phyloP scores from a whole-genome alignment of 345 rosid genomes.

The Citrus inodora region DNA sequence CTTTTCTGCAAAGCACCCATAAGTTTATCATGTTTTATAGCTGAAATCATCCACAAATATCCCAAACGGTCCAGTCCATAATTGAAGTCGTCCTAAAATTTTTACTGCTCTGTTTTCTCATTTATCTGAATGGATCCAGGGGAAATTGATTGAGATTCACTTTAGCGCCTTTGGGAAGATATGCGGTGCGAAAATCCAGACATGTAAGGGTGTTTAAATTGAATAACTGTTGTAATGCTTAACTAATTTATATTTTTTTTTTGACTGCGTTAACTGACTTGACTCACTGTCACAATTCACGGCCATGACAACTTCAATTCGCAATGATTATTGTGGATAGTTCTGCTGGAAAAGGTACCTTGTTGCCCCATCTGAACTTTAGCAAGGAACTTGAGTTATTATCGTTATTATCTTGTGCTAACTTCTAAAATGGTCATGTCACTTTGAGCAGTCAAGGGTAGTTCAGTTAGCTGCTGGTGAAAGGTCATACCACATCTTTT shows the following conservation, averaged over 20 bases:
- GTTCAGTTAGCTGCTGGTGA: slow-evolving; percentile 84
- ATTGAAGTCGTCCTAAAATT: not conserved
- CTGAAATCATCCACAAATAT: not conserved
- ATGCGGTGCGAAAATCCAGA: slow-evolving; percentile 79
- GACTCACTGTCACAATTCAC: slow-evolving; percentile 11
- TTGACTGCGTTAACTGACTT: slow-evolving; percentile 26
- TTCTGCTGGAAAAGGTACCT: slow-evolving; percentile 89
- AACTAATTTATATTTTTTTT: slow-evolving; percentile 1
- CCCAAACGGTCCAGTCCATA: not conserved
- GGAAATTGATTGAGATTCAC: slow-evolving; percentile 84
- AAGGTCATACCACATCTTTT: slow-evolving; percentile 89
- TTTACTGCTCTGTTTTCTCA: slow-evolving; percentile 8
- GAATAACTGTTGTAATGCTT: slow-evolving; percentile 10
- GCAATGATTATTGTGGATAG: slow-evolving; percentile 34
- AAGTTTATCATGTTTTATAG: not conserved
- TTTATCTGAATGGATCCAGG: slow-evolving; percentile 47
- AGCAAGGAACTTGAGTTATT: slow-evolving; percentile 10
- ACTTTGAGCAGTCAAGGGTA: slow-evolving; percentile 83
- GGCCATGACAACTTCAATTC: slow-evolving; percentile 17
- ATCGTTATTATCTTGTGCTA: not conserved
- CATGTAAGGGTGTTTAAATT: slow-evolving; percentile 53
- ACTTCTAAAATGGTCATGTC: slow-evolving; percentile 31
- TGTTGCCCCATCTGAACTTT: slow-evolving; percentile 22
- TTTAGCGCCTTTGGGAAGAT: slow-evolving; percentile 77
- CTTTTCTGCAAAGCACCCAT: slow-evolving; percentile 3